Percentiles rank a stretch among this genome's conserved stretches.
Evolutionary conservation across 495 filamentous ascomycete species (phyloP).

Genomic region (Clohesyomyces aquaticus): DNA sequence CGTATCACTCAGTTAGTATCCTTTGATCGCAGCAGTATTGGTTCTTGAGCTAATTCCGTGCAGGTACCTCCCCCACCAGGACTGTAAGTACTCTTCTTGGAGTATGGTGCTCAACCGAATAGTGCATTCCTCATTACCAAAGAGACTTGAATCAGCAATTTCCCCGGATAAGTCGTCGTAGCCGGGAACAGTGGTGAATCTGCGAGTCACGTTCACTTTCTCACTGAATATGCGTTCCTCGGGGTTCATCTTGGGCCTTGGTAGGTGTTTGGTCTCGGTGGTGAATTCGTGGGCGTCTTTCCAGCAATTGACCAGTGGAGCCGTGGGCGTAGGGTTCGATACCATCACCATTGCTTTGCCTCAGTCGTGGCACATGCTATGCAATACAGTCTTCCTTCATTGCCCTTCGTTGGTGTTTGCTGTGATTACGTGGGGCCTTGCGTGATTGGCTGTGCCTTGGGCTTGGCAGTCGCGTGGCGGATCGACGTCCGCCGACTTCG

Average conservation of each 20-base stretch:
- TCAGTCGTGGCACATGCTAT: background rate
- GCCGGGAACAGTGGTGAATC: too few relatives aligned
- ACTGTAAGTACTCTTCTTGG: constrained; percentile 30
- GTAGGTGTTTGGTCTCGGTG: background rate
- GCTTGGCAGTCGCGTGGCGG: constrained; percentile 4
- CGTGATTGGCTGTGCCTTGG: constrained; percentile 21
- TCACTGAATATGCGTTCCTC: too few relatives aligned
- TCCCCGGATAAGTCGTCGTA: too few relatives aligned
- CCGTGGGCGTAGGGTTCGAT: background rate
- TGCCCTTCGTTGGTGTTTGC: background rate
- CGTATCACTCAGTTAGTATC: constrained; percentile 33
- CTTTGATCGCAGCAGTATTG: background rate
- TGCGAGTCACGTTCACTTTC: too few relatives aligned
- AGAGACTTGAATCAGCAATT: background rate
- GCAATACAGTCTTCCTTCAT: background rate
- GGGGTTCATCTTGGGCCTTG: too few relatives aligned
- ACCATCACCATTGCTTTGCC: background rate
- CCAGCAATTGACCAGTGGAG: too few relatives aligned
- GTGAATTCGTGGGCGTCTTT: too few relatives aligned
- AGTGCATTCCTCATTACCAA: background rate
- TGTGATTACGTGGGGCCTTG: constrained; percentile 14
- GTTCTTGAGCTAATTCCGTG: constrained; percentile 10
- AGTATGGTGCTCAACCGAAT: background rate
- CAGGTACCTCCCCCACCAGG: constrained; percentile 47
- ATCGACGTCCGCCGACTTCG: constrained; percentile 20